Percentiles rank a stretch among this genome's conserved stretches.
Conservation (phyloP, 2,329 filamentous ascomycete genomes). For the Zymoseptoria brevis region DNA sequence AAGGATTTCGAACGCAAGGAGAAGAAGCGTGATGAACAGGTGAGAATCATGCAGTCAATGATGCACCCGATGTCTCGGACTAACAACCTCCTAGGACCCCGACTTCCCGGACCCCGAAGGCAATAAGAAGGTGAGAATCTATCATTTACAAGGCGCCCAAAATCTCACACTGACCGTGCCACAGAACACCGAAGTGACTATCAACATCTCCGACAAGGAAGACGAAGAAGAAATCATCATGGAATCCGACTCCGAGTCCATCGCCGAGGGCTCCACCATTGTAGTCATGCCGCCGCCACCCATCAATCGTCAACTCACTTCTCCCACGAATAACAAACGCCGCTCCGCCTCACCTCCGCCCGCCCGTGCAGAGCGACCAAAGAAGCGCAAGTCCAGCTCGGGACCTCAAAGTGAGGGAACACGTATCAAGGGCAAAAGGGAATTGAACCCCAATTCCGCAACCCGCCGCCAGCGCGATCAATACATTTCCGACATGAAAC, state of each 20-base stretch:
- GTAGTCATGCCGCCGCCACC: neutral
- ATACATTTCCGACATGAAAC: neutral
- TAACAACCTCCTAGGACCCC: neutral
- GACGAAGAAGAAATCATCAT: neutral
- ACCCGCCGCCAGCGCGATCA: neutral
- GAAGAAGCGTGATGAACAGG: neutral
- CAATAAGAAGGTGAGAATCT: too few species aligned
- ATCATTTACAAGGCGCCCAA: neutral
- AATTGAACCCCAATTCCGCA: neutral
- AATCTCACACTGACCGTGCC: neutral
- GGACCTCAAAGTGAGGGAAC: too few species aligned
- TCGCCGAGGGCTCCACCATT: neutral
- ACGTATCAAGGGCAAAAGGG: neutral
- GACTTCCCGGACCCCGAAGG: neutral
- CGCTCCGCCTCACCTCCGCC: neutral
- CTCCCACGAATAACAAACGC: neutral
- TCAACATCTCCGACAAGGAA: neutral
- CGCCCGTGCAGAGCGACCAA: neutral
- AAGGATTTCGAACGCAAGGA: neutral
- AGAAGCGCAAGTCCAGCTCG: neutral
- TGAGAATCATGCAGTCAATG: neutral
- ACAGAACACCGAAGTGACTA: neutral
- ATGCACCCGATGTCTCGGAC: neutral
- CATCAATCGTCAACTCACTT: neutral
- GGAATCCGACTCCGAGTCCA: neutral